A percentile compares a stretch with the other conserved stretches of the same genome.
phyloP scores from a whole-genome alignment of 805 yeast species.

The fission yeast (Schizosaccharomyces pombe) region ASM294v3 CU329670.1:4498001-4498500 shows the following conservation, averaged over 20 bases:
- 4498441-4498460: not conserved
- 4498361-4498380: constrained; percentile 30
- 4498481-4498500: not conserved
- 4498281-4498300: constrained; percentile 35
- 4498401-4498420: constrained; percentile 5
- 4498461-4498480: not conserved
- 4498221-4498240: constrained; percentile 29
- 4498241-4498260: constrained; percentile 46
- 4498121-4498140: constrained; percentile 7
- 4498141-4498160: constrained; percentile 27
- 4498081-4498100: no score
- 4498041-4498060: no score
- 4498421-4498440: not conserved
- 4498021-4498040: no score
- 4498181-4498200: constrained; percentile 57
- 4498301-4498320: constrained; percentile 22
- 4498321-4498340: constrained; percentile 60
- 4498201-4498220: constrained; percentile 64
- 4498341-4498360: constrained; percentile 43
- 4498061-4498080: no score
- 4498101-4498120: no score
- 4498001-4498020: no score
- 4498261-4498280: constrained; percentile 36
- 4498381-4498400: constrained; percentile 32
- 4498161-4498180: constrained; percentile 48